Conservation (phyloP, 202 grass and related monocot species). For the Bolboschoenoplectus hybrid region DNA sequence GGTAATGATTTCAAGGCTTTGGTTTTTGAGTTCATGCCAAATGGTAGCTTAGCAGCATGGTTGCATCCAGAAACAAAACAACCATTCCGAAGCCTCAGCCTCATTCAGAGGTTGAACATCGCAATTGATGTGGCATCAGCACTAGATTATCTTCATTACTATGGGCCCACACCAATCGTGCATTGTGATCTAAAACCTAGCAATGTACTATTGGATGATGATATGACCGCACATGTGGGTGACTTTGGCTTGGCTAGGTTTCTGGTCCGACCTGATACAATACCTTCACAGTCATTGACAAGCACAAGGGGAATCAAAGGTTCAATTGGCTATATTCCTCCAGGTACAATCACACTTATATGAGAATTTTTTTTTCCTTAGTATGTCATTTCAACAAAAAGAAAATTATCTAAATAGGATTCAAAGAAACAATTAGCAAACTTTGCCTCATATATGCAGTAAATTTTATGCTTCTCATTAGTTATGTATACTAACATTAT, state of each 20-base stretch:
- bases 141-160: conserved; percentile 56
- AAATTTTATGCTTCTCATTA: too few species aligned
- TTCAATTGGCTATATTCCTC: conserved; percentile 57
- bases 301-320: conserved; percentile 40
- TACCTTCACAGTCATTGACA: background rate
- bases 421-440: background rate
- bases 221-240: conserved; percentile 42
- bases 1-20: conserved; percentile 53
- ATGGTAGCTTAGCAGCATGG: conserved; percentile 54
- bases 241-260: conserved; percentile 55
- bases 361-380: too few species aligned
- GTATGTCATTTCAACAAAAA: background rate
- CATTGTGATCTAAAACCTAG: conserved; percentile 65
- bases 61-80: conserved; percentile 29
- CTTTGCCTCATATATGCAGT: too few species aligned
- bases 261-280: background rate
- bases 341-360: conserved; percentile 36
- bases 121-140: conserved; percentile 50
- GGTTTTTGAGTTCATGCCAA: conserved; percentile 36
- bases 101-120: conserved; percentile 47
- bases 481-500: too few species aligned
- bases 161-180: conserved; percentile 41
- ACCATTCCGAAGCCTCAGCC: background rate
- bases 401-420: background rate
- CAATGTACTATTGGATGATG: conserved; percentile 60